These are phyloP conservation scores for Starmerella geochares DNA, from an alignment of 805 yeast genomes.

Conservation along the genomic window DNA sequence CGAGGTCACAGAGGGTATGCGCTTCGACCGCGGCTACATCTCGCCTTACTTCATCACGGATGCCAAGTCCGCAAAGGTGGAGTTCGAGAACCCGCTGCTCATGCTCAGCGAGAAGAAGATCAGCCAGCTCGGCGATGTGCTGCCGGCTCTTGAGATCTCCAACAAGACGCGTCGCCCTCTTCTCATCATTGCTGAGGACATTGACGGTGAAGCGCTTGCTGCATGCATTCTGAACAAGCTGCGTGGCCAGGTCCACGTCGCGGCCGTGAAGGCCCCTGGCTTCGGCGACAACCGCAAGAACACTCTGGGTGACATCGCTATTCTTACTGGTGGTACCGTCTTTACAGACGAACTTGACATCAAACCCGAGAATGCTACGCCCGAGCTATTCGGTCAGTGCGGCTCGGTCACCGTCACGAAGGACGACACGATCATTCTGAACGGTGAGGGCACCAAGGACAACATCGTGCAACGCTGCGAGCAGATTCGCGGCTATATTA, in stretches of 20 bases:
- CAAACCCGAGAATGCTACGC: conserved; percentile 88
- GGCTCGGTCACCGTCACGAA: conserved; percentile 88
- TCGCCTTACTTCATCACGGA: conserved; percentile 95
- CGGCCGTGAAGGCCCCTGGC: conserved; percentile 97
- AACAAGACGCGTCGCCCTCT: conserved; percentile 89
- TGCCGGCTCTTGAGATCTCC: conserved; percentile 87
- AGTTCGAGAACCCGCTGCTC: conserved; percentile 84
- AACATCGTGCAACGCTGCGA: conserved; percentile 77
- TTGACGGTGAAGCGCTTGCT: conserved; percentile 97
- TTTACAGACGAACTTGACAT: conserved; percentile 86
- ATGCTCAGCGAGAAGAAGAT: conserved; percentile 87
- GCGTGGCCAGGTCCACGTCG: conserved; percentile 96
- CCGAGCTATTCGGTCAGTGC: conserved; percentile 80
- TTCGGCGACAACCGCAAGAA: conserved; percentile 98
- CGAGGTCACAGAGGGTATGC: conserved; percentile 97
- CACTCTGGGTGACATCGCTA: conserved; percentile 90
- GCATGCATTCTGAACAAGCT: conserved; percentile 95
- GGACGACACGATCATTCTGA: conserved; percentile 88
- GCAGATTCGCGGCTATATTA: conserved; percentile 76
- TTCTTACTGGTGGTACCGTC: conserved; percentile 82
- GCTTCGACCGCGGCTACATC: conserved; percentile 94
- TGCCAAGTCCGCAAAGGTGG: conserved; percentile 83
- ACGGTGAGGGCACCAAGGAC: conserved; percentile 84
- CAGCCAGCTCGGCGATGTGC: conserved; percentile 76
- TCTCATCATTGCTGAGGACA: conserved; percentile 85